phyloP scores from a whole-genome alignment of 1,284 basidiomycete genomes.

The Ustilago hordei region DNA sequence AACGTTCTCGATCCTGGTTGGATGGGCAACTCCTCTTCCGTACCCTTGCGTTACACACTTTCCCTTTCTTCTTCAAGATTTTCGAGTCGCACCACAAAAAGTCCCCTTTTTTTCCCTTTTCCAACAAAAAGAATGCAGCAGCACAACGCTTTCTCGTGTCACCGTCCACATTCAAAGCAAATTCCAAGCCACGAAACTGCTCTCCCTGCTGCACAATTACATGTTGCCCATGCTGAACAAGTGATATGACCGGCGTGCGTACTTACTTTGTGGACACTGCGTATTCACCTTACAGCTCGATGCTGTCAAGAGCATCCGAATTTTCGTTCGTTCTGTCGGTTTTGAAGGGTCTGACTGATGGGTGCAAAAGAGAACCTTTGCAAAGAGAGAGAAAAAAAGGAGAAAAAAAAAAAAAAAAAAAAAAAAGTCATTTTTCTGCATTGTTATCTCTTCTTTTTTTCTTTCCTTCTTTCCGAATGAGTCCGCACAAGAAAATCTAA shows the following conservation, averaged over 20 bases:
- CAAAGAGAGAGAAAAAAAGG: too few relatives aligned
- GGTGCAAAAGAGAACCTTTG: too few relatives aligned
- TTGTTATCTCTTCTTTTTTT: neutral
- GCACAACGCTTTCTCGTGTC: neutral
- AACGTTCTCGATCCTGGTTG: constrained; percentile 8
- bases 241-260: neutral
- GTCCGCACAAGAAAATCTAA: constrained; percentile 2
- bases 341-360: neutral
- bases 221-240: neutral
- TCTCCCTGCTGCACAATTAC: neutral
- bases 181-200: constrained; percentile 8
- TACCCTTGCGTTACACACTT: neutral
- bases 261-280: neutral
- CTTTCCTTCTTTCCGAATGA: neutral
- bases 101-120: too few relatives aligned
- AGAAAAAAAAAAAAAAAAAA: too few relatives aligned
- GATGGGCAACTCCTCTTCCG: constrained; percentile 11
- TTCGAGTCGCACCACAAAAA: neutral
- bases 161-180: neutral
- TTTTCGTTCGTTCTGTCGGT: neutral
- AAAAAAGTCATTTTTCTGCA: neutral
- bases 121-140: constrained; percentile 1
- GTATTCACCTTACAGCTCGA: neutral
- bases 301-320: neutral
- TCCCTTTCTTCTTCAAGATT: constrained; percentile 7